A percentile compares a stretch with the other conserved stretches of the same genome.
These are phyloP conservation scores for Saccharomyces hybrid DNA, from an alignment of 1,139 yeast species.

Conservation along the genomic window DNA sequence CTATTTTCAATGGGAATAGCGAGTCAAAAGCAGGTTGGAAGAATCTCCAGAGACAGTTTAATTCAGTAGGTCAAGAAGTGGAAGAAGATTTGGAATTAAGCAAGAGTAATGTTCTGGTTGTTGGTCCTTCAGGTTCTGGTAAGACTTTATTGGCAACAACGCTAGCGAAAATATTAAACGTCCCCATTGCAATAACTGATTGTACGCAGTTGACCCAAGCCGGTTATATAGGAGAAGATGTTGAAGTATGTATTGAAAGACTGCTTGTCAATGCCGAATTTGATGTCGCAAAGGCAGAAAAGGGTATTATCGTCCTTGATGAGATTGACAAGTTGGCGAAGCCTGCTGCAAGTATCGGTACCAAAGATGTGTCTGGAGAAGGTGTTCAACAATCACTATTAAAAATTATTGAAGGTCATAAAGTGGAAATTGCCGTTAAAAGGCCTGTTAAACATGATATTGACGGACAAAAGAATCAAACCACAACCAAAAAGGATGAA, in stretches of 20 bases:
- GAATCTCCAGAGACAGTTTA: slow-evolving; percentile 27
- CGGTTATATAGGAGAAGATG: slow-evolving; percentile 54
- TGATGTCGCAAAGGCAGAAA: slow-evolving; percentile 42
- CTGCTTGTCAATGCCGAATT: slow-evolving; percentile 41
- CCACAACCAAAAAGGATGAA: slow-evolving; percentile 34
- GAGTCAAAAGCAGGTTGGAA: slow-evolving; percentile 31
- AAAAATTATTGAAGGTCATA: slow-evolving; percentile 47
- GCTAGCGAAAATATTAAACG: slow-evolving; percentile 41
- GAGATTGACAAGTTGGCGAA: slow-evolving; percentile 48
- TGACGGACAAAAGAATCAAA: slow-evolving; percentile 30
- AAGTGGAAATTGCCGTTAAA: slow-evolving; percentile 39
- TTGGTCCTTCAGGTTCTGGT: slow-evolving; percentile 54
- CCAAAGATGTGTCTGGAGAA: slow-evolving; percentile 50
- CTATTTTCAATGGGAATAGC: slow-evolving; percentile 9
- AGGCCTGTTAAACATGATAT: slow-evolving; percentile 34
- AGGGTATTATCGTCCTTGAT: slow-evolving; percentile 48
- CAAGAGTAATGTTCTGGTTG: slow-evolving; percentile 43
- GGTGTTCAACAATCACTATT: slow-evolving; percentile 51
- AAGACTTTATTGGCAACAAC: slow-evolving; percentile 48
- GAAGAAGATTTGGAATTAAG: slow-evolving; percentile 38
- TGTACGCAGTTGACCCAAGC: slow-evolving; percentile 53
- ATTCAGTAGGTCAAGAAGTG: slow-evolving; percentile 8
- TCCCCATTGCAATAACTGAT: slow-evolving; percentile 48
- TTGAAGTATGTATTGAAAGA: slow-evolving; percentile 45
- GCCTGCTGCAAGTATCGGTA: slow-evolving; percentile 38